Evolutionary conservation across 2,329 filamentous ascomycete species (phyloP), one percentile per base, ranked within the genome.

Genomic region (Aspergillus ustus): DNA sequence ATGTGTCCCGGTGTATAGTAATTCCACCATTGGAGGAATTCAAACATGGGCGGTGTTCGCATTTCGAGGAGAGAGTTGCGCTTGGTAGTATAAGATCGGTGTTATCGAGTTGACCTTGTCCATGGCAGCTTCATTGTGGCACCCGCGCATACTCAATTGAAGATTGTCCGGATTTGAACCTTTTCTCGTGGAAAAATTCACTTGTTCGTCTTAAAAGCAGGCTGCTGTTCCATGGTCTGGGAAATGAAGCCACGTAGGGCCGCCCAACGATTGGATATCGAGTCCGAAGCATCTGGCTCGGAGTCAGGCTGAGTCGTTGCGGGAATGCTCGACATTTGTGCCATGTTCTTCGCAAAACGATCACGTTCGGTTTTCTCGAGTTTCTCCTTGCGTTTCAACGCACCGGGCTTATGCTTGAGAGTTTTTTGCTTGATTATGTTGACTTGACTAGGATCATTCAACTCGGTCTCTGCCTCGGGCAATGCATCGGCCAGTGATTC

Each of bases 211-310:
- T 82, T 75, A 73, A 96, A 96, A 3, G 90, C 91, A 15, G 90
- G 87, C 69, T 94, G 94, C 77, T 92, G 90, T 79, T 97, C 92
- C 88, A 97, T 92, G 1, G 92, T 97, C 46, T 89, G 85, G 1
- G 91, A 89, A 55, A 97, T 96, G 73, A 94, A 96, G 9, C 83
- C 88, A 69, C 93, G 87, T 76, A 98, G 75, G 17, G 92, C 92
- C 31, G 90, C 90, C 90, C 92, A 97, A 59, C 91, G 82, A 70
- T 83, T 87, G 9, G 85, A 79, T 17, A 84, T 87, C 1, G 78
- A 67, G 29, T 67, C 67, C 19, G 71, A 66, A 34, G 63, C 28
- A 31, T 61, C 62, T 22, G 66, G 28, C 46, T 66, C 66, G 51
- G 66, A 22, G 7, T 45, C 61, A 52, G 63, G 62, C 28, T 71